These are phyloP conservation scores for Eucalyptus paniculata DNA, from an alignment of 345 rosid genomes.

Conservation along the genomic window DNA sequence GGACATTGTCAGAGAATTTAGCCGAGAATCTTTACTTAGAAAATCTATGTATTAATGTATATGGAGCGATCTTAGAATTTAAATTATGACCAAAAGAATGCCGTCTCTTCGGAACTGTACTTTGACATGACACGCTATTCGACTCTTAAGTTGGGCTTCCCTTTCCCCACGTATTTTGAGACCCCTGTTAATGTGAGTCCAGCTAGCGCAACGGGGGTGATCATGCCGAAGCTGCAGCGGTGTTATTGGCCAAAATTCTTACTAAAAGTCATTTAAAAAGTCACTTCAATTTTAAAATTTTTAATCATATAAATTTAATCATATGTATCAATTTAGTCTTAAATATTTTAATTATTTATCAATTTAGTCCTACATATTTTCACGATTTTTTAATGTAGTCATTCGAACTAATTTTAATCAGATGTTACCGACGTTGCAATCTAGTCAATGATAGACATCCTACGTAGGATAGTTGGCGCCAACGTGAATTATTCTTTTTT, in stretches of 20 bases:
- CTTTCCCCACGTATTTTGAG: neutral
- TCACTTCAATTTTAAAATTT: no score
- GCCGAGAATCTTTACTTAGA: neutral
- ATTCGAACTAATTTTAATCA: no score
- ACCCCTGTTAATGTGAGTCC: neutral
- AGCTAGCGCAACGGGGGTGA: neutral
- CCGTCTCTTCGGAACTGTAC: neutral
- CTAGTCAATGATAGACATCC: neutral
- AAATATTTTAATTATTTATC: no score
- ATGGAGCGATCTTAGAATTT: neutral
- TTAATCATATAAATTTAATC: no score
- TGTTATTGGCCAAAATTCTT: neutral
- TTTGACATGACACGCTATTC: neutral
- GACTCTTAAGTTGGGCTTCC: neutral
- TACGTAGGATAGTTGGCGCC: fast-evolving
- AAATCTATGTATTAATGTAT: no score
- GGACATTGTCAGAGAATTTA: neutral
- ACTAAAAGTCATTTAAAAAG: no score
- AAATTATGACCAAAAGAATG: neutral
- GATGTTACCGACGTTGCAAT: no score
- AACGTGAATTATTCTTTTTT: no score
- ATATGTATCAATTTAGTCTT: no score
- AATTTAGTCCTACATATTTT: no score
- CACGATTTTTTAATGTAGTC: no score
- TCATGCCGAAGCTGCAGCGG: neutral